phyloP scores from a whole-genome alignment of 768 basidiomycete genomes.

The Melanogaster broomeanus region DNA sequence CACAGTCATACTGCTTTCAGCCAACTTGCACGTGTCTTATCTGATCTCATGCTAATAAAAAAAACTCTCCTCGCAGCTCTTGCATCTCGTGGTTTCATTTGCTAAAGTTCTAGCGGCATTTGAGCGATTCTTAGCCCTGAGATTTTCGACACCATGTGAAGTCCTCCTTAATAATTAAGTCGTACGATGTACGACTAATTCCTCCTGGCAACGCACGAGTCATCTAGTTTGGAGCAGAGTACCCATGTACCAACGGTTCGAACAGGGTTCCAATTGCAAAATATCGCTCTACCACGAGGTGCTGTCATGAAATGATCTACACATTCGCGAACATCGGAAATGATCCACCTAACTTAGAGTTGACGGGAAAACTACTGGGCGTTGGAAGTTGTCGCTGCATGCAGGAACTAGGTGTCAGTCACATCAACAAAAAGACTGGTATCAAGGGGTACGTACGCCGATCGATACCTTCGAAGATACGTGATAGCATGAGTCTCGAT shows the following conservation, averaged over 20 bases:
- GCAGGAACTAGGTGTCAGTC: conserved; percentile 11
- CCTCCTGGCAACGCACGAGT: conserved; percentile 34
- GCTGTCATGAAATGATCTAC: conserved; percentile 26
- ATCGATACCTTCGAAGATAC: conserved; percentile 87
- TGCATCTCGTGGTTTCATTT: conserved; percentile 17
- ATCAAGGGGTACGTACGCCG: conserved; percentile 62
- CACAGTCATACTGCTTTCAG: conserved; percentile 10
- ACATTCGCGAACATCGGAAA: conserved; percentile 29
- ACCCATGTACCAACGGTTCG: conserved; percentile 19
- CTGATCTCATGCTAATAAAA: conserved; percentile 30
- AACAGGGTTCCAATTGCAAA: conserved; percentile 4
- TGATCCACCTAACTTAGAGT: conserved; percentile 39
- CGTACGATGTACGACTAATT: conserved; percentile 12
- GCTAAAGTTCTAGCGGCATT: conserved; percentile 21
- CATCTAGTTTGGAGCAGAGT: conserved; percentile 20
- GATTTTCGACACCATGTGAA: conserved; percentile 23
- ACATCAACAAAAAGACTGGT: conserved; percentile 1
- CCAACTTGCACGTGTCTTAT: conserved; percentile 24
- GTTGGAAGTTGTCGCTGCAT: conserved; percentile 64
- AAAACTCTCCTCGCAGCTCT: conserved; percentile 19
- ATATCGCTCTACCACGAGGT: conserved; percentile 6
- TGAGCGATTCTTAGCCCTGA: conserved; percentile 17
- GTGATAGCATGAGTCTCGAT: conserved; percentile 89
- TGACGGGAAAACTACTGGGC: conserved; percentile 65
- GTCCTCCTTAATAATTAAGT: neutral